Base-by-base conservation (phyloP, 2,329 filamentous ascomycete species). In the Cadophora luteo-olivacea region DNA sequence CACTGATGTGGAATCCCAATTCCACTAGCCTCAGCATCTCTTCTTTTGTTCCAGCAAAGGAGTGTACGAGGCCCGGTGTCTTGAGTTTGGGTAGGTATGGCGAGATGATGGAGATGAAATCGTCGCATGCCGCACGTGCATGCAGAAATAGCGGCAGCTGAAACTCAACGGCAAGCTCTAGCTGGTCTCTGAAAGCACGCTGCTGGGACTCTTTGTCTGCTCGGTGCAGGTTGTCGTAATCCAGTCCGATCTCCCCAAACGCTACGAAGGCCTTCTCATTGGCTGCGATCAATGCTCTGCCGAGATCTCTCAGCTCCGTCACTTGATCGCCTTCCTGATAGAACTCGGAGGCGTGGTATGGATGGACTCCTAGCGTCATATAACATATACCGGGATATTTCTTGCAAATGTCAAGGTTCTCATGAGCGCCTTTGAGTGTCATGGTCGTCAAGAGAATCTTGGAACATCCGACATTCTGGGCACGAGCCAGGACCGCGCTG, bases 91-190 rank as follows among this genome's bases (percentile, higher is more conserved):
- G 24, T 24, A 54, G 29, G 24, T 54, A 54, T 54, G 24, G 51
- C 51, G 24, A 54, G 51, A 54, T 54, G 12, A 32, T 54, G 16
- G 51, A 54, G 12, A 54, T 54, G 11, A 54, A 54, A 54, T 54
- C 51, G 25, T 54, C 24, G 51, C 51, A 54, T 54, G 51, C 51
- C 19, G 51, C 51, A 54, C 51, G 51, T 11, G 29, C 51, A 29
- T 54, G 51, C 16, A 54, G 51, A 54, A 54, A 54, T 22, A 54
- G 25, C 24, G 51, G 51, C 11, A 54, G 16, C 7, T 54, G 51
- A 32, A 54, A 32, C 24, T 54, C 51, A 8, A 54, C 12, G 5
- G 51, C 24, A 14, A 54, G 22, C 51, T 54, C 51, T 3, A 54
- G 51, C 14, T 54, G 51, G 16, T 54, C 51, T 54, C 51, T 24